These are phyloP conservation scores for Aquilaria yunnanensis DNA, from an alignment of 345 rosid genomes.

Conservation along the genomic window DNA sequence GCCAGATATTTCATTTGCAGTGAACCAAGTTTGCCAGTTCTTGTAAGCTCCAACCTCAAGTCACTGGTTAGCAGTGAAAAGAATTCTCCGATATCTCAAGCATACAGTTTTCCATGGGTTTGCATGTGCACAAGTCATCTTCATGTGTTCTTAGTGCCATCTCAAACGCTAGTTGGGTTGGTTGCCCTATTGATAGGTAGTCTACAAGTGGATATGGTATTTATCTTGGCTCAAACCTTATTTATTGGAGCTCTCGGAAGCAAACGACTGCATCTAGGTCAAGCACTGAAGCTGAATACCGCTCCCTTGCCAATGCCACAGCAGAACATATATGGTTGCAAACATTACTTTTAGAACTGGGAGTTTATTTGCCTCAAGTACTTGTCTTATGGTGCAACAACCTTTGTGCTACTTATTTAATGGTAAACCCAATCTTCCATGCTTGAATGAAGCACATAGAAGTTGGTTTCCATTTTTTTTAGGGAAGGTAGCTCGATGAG, in stretches of 20 bases:
- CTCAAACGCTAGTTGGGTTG: not conserved
- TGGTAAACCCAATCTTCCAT: not conserved
- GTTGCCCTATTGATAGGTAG: not conserved
- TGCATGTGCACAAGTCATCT: not conserved
- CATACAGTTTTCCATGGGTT: not conserved
- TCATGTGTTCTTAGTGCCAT: not conserved
- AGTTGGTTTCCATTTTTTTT: not conserved
- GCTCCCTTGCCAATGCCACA: not conserved
- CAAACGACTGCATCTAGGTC: not conserved
- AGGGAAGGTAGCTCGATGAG: no score
- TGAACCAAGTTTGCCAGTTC: not conserved
- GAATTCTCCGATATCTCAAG: not conserved
- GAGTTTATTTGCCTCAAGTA: not conserved
- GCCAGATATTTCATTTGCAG: not conserved
- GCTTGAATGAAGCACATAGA: not conserved
- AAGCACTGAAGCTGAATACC: slow-evolving; percentile 1
- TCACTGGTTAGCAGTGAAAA: not conserved
- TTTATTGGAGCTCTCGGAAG: not conserved
- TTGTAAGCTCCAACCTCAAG: not conserved
- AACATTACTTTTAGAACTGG: not conserved
- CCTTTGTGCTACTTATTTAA: not conserved
- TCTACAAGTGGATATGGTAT: not conserved
- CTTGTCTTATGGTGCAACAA: not conserved
- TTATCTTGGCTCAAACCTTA: not conserved
- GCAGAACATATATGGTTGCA: not conserved